Evolutionary conservation across 2,329 filamentous ascomycete species (phyloP).

Genomic region (Coniella vitis): DNA sequence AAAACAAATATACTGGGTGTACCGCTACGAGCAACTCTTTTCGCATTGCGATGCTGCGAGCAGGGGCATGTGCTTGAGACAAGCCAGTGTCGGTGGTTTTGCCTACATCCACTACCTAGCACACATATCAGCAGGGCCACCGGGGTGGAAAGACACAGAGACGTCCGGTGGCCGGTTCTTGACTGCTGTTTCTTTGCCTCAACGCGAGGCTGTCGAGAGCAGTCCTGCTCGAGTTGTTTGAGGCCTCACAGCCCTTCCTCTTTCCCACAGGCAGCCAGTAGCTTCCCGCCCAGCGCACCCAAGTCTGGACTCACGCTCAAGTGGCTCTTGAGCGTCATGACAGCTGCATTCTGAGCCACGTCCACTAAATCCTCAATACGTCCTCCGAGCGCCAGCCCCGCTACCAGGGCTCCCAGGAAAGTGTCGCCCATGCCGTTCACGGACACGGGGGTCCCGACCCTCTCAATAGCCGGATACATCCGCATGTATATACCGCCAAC

Average conservation of each 20-base stretch:
- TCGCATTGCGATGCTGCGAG: too few relatives aligned
- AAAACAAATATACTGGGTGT: too few relatives aligned
- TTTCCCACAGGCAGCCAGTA: conserved; percentile 34
- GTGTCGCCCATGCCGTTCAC: conserved; percentile 96
- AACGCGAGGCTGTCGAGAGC: too few relatives aligned
- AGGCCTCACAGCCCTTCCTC: conserved; percentile 22
- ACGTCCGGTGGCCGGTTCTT: too few relatives aligned
- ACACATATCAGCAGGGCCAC: too few relatives aligned
- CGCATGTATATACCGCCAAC: conserved; percentile 79
- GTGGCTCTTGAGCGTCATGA: conserved; percentile 67
- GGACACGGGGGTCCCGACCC: conserved; percentile 67
- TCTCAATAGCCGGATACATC: conserved; percentile 59
- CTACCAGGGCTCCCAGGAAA: conserved; percentile 78
- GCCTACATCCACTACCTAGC: too few relatives aligned
- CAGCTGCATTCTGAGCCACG: conserved; percentile 74
- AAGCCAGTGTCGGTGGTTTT: too few relatives aligned
- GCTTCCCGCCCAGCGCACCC: conserved; percentile 35
- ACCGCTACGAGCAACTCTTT: too few relatives aligned
- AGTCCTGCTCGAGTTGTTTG: neutral
- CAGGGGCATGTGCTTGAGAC: too few relatives aligned
- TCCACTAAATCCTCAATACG: conserved; percentile 58
- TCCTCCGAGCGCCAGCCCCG: conserved; percentile 60
- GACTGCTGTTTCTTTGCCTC: too few relatives aligned
- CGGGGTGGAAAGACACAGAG: too few relatives aligned
- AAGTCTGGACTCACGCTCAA: conserved; percentile 64